A percentile compares a stretch with the other conserved stretches of the same genome.
Conservation (phyloP, 345 rosid genomes). For the Populus deltoides region DNA sequence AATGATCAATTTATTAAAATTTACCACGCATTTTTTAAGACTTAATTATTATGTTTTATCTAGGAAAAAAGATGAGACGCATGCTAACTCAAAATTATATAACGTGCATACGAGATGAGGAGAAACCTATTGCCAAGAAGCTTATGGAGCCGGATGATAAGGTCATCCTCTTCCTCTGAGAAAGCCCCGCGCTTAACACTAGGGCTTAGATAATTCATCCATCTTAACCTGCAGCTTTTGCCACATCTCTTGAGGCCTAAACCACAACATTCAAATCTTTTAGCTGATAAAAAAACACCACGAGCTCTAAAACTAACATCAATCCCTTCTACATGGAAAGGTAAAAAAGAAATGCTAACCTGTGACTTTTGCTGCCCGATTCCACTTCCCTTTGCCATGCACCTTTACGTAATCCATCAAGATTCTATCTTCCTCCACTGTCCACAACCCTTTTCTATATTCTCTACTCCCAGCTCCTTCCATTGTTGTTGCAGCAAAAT, state of each 20-base stretch:
- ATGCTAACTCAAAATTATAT: neutral
- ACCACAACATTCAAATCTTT: neutral
- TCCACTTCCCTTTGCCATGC: conserved; percentile 71
- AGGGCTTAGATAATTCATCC: conserved; percentile 44
- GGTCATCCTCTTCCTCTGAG: conserved; percentile 42
- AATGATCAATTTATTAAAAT: no score
- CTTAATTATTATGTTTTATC: no score
- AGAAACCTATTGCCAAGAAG: conserved; percentile 42
- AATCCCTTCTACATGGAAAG: neutral
- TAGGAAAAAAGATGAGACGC: no score
- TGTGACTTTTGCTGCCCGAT: conserved; percentile 47
- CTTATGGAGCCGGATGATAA: conserved; percentile 43
- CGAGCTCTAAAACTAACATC: neutral
- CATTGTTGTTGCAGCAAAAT: neutral
- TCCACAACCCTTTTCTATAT: conserved; percentile 5
- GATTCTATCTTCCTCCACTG: conserved; percentile 23
- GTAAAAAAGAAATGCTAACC: conserved; percentile 20
- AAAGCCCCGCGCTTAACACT: conserved; percentile 36
- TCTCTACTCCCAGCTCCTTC: neutral
- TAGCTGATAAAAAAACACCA: neutral
- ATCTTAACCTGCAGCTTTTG: conserved; percentile 42
- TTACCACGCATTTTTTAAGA: no score
- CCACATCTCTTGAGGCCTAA: conserved; percentile 43
- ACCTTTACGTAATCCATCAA: conserved; percentile 46
- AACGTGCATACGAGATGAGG: neutral